phyloP scores from a whole-genome alignment of 2,329 filamentous ascomycete species.

The Colletotrichum magnum region DNA sequence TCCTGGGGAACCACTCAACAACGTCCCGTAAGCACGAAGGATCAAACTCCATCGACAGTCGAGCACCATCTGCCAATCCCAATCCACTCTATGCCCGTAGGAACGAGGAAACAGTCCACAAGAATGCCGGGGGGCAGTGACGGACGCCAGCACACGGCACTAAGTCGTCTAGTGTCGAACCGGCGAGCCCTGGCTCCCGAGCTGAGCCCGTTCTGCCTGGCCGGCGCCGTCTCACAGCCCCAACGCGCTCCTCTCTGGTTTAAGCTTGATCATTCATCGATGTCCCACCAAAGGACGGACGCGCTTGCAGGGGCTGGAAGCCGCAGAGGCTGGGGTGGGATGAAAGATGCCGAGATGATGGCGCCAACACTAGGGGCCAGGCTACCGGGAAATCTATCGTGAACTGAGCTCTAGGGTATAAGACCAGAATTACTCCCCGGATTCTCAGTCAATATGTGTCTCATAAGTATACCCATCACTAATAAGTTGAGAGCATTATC shows the following conservation, averaged over 20 bases:
- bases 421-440: too few species aligned
- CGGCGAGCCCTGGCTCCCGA: conserved; percentile 1
- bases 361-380: too few species aligned
- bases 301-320: conserved; percentile 9
- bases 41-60: not conserved
- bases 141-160: not conserved
- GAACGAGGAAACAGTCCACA: not conserved
- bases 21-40: not conserved
- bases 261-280: not conserved
- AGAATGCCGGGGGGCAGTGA: conserved; percentile 4
- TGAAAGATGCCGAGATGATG: too few species aligned
- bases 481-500: too few species aligned
- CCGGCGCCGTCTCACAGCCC: conserved; percentile 10
- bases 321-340: too few species aligned
- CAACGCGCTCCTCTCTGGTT: not conserved
- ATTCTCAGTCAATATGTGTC: too few species aligned
- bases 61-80: not conserved
- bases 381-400: too few species aligned
- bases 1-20: not conserved
- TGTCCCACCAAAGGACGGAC: not conserved
- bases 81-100: not conserved
- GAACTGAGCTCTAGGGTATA: too few species aligned
- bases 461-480: too few species aligned
- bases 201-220: conserved; percentile 18
- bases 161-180: not conserved